phyloP scores from a whole-genome alignment of 768 basidiomycete genomes.

The Lactarius akahatsu region DNA sequence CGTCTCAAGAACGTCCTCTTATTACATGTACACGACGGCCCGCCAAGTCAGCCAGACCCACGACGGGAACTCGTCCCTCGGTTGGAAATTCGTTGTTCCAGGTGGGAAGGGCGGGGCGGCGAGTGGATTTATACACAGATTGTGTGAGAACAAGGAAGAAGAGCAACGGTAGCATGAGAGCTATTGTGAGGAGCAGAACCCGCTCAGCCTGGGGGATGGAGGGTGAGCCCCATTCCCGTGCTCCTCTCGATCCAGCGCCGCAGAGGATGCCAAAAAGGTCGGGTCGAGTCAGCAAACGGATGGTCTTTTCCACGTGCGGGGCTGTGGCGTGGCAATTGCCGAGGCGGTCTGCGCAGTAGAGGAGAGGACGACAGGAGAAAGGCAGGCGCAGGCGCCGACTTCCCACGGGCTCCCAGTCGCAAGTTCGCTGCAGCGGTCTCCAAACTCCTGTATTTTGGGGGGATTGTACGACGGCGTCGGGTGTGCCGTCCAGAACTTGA shows the following conservation, averaged over 20 bases:
- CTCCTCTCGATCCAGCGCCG: not conserved
- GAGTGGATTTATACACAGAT: not conserved
- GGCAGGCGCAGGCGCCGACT: conserved; percentile 18
- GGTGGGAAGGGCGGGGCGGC: not conserved
- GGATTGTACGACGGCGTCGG: not conserved
- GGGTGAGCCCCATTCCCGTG: not conserved
- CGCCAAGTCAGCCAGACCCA: conserved; percentile 1
- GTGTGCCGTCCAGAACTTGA: not conserved
- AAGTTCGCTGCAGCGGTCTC: not conserved
- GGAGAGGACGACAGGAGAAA: conserved; percentile 2
- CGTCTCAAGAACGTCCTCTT: not conserved
- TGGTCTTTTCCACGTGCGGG: conserved; percentile 11
- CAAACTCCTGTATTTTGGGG: not conserved
- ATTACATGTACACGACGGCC: not conserved
- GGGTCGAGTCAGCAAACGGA: not conserved
- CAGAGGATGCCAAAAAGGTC: conserved; percentile 9
- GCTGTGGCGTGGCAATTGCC: conserved; percentile 8
- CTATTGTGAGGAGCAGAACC: not conserved
- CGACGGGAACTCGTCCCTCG: not conserved
- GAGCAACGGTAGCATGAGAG: not conserved
- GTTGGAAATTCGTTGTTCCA: conserved; percentile 1
- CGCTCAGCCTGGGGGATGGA: not conserved
- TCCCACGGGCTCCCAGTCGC: conserved; percentile 1
- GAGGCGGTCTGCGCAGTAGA: conserved; percentile 2
- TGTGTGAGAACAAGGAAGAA: not conserved